phyloP scores from a whole-genome alignment of 768 basidiomycete genomes.

The Mycena venus region DNA sequence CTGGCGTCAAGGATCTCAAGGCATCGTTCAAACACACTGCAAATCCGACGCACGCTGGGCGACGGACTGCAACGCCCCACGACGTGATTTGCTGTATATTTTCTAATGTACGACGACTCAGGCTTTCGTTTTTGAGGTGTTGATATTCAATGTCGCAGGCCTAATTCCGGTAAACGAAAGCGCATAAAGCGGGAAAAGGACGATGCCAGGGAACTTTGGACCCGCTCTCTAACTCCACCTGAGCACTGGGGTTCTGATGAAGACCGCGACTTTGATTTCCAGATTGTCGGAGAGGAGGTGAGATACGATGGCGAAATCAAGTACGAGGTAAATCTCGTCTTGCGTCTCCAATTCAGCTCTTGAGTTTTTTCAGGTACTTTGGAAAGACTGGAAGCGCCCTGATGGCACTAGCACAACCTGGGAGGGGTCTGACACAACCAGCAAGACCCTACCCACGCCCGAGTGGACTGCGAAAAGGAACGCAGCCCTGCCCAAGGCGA shows the following conservation, averaged over 20 bases:
- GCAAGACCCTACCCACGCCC: conserved; percentile 18
- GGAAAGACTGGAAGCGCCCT: conserved; percentile 12
- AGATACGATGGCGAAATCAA: conserved; percentile 2
- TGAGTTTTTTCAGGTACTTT: neutral
- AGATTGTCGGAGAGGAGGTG: conserved; percentile 20
- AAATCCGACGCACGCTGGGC: too few species aligned
- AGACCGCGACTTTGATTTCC: neutral
- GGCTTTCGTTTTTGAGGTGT: neutral
- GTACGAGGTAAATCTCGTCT: conserved; percentile 19
- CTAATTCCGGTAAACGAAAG: neutral
- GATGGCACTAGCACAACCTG: conserved; percentile 29
- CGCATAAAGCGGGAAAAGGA: neutral
- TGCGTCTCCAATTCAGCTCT: neutral
- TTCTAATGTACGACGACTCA: too few species aligned
- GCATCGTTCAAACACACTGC: too few species aligned
- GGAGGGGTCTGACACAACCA: neutral
- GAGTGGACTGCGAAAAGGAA: neutral
- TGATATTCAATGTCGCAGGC: neutral
- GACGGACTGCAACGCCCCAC: too few species aligned
- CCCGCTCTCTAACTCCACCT: conserved; percentile 10
- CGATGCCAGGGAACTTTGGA: conserved; percentile 7
- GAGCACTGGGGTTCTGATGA: conserved; percentile 15
- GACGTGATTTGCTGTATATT: too few species aligned
- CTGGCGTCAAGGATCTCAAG: too few species aligned
- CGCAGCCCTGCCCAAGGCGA: neutral